Evolutionary conservation across 179 eudicot species (phyloP).

Genomic region (Corrigiola litoralis): DNA sequence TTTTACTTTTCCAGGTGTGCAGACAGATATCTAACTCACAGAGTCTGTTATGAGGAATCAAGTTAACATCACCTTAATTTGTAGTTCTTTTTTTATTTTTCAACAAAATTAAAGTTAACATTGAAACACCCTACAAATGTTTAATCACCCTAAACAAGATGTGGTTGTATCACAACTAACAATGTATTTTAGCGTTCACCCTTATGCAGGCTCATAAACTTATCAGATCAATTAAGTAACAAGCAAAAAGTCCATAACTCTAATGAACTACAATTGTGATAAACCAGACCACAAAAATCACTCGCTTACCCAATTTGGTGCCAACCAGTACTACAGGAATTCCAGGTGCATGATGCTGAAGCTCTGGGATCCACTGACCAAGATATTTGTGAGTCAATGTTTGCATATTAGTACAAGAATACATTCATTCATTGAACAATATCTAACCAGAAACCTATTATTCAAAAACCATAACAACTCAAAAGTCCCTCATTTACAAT

Average conservation of each 20-base stretch:
- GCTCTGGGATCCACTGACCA: conserved; percentile 96
- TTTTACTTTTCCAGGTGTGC: too few species aligned
- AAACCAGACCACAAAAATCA: not conserved
- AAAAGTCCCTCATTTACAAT: not conserved
- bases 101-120: too few species aligned
- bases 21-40: too few species aligned
- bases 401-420: conserved; percentile 9
- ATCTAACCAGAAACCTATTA: not conserved
- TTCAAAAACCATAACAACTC: conserved; percentile 1
- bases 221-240: not conserved
- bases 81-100: too few species aligned
- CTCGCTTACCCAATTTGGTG: conserved; percentile 79
- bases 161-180: not conserved
- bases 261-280: not conserved
- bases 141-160: not conserved
- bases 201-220: not conserved
- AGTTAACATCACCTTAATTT: too few species aligned
- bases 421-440: not conserved
- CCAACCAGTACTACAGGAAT: conserved; percentile 87
- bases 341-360: conserved; percentile 97
- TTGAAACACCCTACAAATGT: too few species aligned
- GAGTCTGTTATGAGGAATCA: too few species aligned
- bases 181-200: not conserved
- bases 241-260: not conserved
- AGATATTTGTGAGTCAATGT: conserved; percentile 13